Base-by-base conservation (phyloP, 768 basidiomycete genomes). In the Mycena albidolilacea region DNA sequence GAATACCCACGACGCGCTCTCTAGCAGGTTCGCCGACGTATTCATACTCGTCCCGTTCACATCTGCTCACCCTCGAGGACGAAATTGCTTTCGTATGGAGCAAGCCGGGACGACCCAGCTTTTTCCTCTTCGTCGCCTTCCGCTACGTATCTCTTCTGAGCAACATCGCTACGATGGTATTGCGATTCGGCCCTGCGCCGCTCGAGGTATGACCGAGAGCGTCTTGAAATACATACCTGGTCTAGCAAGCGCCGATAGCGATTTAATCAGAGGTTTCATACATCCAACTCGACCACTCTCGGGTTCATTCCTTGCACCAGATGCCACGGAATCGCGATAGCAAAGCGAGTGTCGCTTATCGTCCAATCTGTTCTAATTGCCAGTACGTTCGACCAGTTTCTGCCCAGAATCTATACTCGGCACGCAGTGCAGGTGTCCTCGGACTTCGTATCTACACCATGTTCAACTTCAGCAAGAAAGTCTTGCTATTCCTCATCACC, bases 391-490 rank as follows among this genome's bases (percentile, higher is more conserved):
- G 14, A 9, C 11, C 11, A 41, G 23, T 10, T 38, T 14, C 41
- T 43, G 14, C 14, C 41, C 23, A 14, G 41, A 43, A 43, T 14
- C 41, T 10, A 43, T 21, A 21, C 30, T n/a, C 19, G 17, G 2
- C 7, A 14, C 15, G 1, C 17, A 17, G 17, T 15, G 15, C 17
- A 71, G 70, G 15, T 23, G n/a, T 71, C 14, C 60, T 72, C 4
- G 70, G 46, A 41, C n/a, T 72, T 23, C 58, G 70, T 6, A 15
- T 72, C 21, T 72, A 72, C 46, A 64, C 35, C 11, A 66, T 67
- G 59, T 72, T 62, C n/a, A 66, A 62, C 38, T 67, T 35, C 50
- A 67, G 39, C 65, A 66, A 62, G 60, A 44, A 23, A 6, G 50
- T 72, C 2, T 46, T 72, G 1, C 10, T 9, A 1, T 11, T 66